Base-by-base conservation (phyloP, 1,284 basidiomycete genomes). In the Leccinum proximum region DNA sequence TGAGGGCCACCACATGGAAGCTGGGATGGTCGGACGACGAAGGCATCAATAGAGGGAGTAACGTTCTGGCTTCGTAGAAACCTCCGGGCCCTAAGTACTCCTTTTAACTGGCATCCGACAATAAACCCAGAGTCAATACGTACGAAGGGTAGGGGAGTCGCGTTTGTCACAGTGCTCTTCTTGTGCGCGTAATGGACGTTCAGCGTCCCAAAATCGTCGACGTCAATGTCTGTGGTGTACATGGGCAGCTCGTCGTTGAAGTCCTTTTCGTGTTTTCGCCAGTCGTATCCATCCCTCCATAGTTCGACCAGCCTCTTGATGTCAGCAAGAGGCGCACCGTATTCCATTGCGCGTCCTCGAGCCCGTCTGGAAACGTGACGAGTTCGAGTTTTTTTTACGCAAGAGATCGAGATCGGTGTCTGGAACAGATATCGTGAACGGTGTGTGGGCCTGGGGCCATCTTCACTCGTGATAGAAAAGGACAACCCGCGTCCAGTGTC, bases 1-100 rank as follows among this genome's bases (percentile, higher is more conserved):
- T 82, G 4, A 81, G 67, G 0, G 82, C 81, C 0, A 87, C 83
- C 22, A 87, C 83, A 67, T 88, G 84, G 69, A 88, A 88, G 63
- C 79, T 82, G 2, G 85, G 85, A 57, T 82, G 76, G 4, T 82
- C 78, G 5, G 77, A 59, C 1, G 78, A 78, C 0, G 76, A 72
- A 2, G 75, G 70, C 0, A 77, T 77, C 62, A 88, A 74, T 1
- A 86, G 68, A 0, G 87, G 84, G 0, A 87, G 72, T 0, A 87
- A 72, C 72, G 85, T 88, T 60, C 75, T 74, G 16, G 80, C 80
- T 75, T 88, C 86, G 35, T 84, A 70, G 69, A 87, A 87, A 64
- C 79, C 78, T 38, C 87, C 85, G 0, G 87, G 86, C 87, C 87
- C 87, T 88, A 37, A 7, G 60, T 0, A 10, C 33, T 11, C 16